A percentile compares a stretch with the other conserved stretches of the same genome.
Evolutionary conservation across 352 stramenopile genomes (phyloP).

Genomic region (Phytophthora uliginosa): DNA sequence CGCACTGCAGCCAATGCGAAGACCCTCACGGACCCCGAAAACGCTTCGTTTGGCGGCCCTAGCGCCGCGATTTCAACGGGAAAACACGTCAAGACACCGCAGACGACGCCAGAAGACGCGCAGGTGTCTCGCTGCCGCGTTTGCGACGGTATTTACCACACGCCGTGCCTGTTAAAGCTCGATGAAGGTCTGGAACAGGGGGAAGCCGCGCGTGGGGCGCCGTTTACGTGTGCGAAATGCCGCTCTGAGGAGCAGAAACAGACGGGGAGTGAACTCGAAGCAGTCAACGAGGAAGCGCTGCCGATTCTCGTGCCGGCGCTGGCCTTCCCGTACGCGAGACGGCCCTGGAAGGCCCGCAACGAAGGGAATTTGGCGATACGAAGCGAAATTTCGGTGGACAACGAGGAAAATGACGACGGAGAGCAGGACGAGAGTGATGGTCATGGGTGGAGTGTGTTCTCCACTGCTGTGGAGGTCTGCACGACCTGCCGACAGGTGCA

Average conservation of each 20-base stretch:
- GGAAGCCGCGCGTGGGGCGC: background rate
- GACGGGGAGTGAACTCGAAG: background rate
- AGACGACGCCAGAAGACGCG: background rate
- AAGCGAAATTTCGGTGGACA: conserved; percentile 5
- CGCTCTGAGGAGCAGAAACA: conserved; percentile 1
- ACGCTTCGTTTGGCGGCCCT: background rate
- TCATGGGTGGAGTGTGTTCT: conserved; percentile 45
- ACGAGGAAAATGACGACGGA: background rate
- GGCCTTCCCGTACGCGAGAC: conserved; percentile 38
- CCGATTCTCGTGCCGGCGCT: conserved; percentile 36
- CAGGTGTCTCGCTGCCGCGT: conserved; percentile 37
- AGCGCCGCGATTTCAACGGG: conserved; percentile 1
- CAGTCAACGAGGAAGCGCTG: conserved; percentile 4
- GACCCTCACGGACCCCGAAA: background rate
- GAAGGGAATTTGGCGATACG: conserved; percentile 1
- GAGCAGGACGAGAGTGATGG: conserved; percentile 17
- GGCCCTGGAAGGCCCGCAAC: conserved; percentile 5
- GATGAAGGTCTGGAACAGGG: background rate
- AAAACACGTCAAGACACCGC: background rate
- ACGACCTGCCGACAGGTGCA: conserved; percentile 65
- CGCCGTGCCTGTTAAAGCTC: conserved; percentile 37
- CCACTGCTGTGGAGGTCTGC: conserved; percentile 60
- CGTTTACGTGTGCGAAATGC: conserved; percentile 42
- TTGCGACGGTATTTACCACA: conserved; percentile 61
- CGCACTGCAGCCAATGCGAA: conserved; percentile 11